These are phyloP conservation scores for Blastobotrys aristatus DNA, from an alignment of 1,139 yeast species.

Conservation along the genomic window DNA sequence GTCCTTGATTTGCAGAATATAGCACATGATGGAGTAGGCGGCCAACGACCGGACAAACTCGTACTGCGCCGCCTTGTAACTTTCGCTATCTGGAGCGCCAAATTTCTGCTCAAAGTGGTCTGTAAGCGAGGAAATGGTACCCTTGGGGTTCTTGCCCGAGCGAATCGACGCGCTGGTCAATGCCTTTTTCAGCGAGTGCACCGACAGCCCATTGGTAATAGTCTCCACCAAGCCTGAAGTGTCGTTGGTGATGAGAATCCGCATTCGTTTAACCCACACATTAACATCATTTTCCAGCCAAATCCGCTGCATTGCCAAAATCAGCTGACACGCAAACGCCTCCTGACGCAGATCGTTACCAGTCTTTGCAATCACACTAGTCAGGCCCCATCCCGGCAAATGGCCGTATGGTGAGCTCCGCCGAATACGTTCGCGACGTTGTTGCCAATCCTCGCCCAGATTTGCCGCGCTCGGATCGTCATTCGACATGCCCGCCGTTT, in stretches of 20 bases:
- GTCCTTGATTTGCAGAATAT: constrained; percentile 85
- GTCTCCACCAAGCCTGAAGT: constrained; percentile 92
- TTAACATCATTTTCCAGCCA: constrained; percentile 67
- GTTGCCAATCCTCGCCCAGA: constrained; percentile 88
- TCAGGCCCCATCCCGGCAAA: constrained; percentile 84
- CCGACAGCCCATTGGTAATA: constrained; percentile 85
- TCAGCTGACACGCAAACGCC: constrained; percentile 94
- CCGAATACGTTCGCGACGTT: constrained; percentile 74
- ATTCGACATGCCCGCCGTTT: constrained; percentile 55
- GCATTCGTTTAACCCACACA: constrained; percentile 92
- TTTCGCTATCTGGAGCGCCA: constrained; percentile 51
- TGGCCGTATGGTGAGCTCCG: constrained; percentile 78
- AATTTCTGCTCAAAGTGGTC: constrained; percentile 75
- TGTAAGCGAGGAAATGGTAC: constrained; percentile 61
- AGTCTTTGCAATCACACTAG: constrained; percentile 91
- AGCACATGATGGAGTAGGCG: constrained; percentile 82
- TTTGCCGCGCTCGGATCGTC: constrained; percentile 47
- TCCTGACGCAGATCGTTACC: constrained; percentile 96
- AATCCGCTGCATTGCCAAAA: constrained; percentile 74
- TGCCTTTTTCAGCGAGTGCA: constrained; percentile 91
- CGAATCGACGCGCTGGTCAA: constrained; percentile 67
- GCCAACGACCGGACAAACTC: constrained; percentile 84
- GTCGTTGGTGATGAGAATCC: constrained; percentile 83
- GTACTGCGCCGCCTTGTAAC: constrained; percentile 67
- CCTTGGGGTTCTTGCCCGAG: constrained; percentile 61